phyloP scores from a whole-genome alignment of 2,329 filamentous ascomycete species.

The Nothophaeocryptopus gaeumannii region DNA sequence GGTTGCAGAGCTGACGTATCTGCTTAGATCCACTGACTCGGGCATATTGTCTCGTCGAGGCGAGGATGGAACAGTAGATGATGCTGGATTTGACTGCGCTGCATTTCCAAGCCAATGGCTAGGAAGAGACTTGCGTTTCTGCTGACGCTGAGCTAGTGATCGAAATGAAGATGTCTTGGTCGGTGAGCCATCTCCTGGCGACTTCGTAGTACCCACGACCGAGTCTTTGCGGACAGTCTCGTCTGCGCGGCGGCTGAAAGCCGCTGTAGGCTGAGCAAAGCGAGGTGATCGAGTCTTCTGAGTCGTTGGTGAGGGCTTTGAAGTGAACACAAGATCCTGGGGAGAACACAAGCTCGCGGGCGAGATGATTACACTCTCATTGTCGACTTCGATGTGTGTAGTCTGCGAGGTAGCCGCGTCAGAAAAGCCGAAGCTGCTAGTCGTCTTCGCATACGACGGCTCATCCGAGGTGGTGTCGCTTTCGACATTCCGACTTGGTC shows the following conservation, averaged over 20 bases:
- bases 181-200: constrained; percentile 9
- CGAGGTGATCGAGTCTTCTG: constrained; percentile 15
- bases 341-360: not conserved
- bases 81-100: too few relatives aligned
- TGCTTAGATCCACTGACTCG: too few relatives aligned
- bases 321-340: not conserved
- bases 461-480: not conserved
- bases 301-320: not conserved
- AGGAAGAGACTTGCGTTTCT: constrained; percentile 29
- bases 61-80: too few relatives aligned
- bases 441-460: not conserved
- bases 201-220: constrained; percentile 1
- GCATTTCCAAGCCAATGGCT: constrained; percentile 24
- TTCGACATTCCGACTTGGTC: too few relatives aligned
- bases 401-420: not conserved
- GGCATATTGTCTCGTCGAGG: too few relatives aligned
- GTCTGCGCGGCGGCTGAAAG: constrained; percentile 25
- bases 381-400: not conserved
- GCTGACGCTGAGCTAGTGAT: constrained; percentile 22
- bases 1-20: too few relatives aligned
- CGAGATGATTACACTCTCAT: not conserved
- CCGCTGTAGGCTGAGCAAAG: constrained; percentile 34
- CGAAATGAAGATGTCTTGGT: constrained; percentile 19
- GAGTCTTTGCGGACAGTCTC: constrained; percentile 27
- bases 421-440: not conserved